These are phyloP conservation scores for Chenopodium suecicum DNA, from an alignment of 148 eudicot genomes.

Conservation along the genomic window DNA sequence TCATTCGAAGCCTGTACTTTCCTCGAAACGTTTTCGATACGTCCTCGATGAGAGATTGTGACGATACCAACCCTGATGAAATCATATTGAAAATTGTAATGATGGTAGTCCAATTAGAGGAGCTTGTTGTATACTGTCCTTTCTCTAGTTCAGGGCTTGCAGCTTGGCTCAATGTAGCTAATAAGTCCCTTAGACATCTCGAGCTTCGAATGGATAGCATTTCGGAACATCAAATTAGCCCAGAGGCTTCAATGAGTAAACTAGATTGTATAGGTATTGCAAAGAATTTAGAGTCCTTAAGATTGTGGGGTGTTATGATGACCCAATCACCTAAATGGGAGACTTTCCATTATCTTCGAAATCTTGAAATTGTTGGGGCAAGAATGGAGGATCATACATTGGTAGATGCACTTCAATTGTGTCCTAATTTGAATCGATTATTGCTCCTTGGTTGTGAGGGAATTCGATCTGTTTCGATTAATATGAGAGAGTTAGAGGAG, in stretches of 20 bases:
- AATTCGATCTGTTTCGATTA: slow-evolving; percentile 45
- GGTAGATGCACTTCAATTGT: slow-evolving; percentile 55
- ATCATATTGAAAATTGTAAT: slow-evolving; percentile 54
- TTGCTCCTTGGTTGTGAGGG: slow-evolving; percentile 87
- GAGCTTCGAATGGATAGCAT: slow-evolving; percentile 84
- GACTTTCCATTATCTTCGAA: slow-evolving; percentile 50
- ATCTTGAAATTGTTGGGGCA: slow-evolving; percentile 85
- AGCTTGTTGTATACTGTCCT: slow-evolving; percentile 92
- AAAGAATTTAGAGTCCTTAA: slow-evolving; percentile 62
- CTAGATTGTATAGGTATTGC: slow-evolving; percentile 67
- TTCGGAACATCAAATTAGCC: slow-evolving; percentile 30
- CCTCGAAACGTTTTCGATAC: slow-evolving; percentile 73
- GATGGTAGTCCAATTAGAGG: slow-evolving; percentile 50
- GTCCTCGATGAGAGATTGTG: slow-evolving; percentile 22
- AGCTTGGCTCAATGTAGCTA: slow-evolving; percentile 55
- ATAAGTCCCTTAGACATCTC: slow-evolving; percentile 55
- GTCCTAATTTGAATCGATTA: slow-evolving; percentile 70
- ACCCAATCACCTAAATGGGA: slow-evolving; percentile 72
- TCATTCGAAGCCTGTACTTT: slow-evolving; percentile 61
- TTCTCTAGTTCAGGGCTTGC: slow-evolving; percentile 61
- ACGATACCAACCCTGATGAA: slow-evolving; percentile 41
- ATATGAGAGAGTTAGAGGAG: slow-evolving; percentile 58
- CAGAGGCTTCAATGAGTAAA: slow-evolving; percentile 40
- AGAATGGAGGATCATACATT: slow-evolving; percentile 66
- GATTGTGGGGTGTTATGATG: slow-evolving; percentile 92